Percentiles rank a stretch among this genome's conserved stretches.
Conservation (phyloP, 495 filamentous ascomycete genomes). For the Lasiosphaeria ovina region DNA sequence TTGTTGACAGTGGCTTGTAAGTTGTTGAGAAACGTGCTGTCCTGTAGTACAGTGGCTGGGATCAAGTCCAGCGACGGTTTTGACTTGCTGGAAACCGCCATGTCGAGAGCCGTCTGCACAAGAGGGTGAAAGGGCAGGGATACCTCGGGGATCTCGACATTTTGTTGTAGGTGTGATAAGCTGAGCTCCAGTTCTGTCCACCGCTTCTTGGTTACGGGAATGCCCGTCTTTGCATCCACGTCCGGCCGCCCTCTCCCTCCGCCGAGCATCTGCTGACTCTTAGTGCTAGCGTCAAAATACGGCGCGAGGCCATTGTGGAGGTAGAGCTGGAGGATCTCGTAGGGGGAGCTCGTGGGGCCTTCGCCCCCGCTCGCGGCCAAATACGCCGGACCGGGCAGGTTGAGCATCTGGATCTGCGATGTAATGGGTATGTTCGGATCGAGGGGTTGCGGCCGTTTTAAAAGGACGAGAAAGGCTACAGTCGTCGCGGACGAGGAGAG, state of each 20-base stretch:
- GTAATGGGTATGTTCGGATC: constrained; percentile 74
- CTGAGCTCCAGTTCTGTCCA: constrained; percentile 89
- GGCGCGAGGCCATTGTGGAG: constrained; percentile 85
- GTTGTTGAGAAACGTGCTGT: constrained; percentile 89
- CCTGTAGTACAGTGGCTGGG: constrained; percentile 65
- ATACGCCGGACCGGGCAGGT: constrained; percentile 75
- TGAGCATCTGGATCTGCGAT: constrained; percentile 86
- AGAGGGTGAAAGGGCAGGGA: constrained; percentile 81
- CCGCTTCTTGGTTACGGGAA: constrained; percentile 94
- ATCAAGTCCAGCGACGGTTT: constrained; percentile 76
- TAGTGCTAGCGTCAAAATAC: constrained; percentile 93
- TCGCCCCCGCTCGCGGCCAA: constrained; percentile 61
- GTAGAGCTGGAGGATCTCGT: constrained; percentile 82
- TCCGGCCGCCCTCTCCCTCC: constrained; percentile 69
- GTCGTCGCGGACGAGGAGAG: constrained; percentile 76
- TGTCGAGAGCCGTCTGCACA: constrained; percentile 77
- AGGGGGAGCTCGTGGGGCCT: constrained; percentile 73
- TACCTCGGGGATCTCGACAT: constrained; percentile 93
- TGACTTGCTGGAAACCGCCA: constrained; percentile 60
- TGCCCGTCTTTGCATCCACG: constrained; percentile 85
- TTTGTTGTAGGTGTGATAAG: constrained; percentile 88
- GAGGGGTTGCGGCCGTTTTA: constrained; percentile 85
- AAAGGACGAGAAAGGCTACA: constrained; percentile 77
- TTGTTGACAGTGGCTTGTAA: constrained; percentile 89
- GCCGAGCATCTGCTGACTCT: constrained; percentile 67